Base-by-base conservation (phyloP, 257 asterid species). In the Pogostemon cablin region DNA sequence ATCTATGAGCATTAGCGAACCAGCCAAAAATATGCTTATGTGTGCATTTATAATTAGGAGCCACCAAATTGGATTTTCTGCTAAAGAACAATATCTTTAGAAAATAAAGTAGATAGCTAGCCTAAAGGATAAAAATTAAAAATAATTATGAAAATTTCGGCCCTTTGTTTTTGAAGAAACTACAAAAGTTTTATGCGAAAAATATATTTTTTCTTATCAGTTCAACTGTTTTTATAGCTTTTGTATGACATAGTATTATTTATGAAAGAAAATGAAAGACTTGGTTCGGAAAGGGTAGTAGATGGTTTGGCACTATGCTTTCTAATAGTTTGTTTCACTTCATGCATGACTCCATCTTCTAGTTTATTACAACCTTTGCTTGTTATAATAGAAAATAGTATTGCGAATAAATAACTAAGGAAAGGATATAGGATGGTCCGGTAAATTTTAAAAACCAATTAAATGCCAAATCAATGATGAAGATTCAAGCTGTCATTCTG, bases 151-250 rank as follows among this genome's bases (percentile, higher is more conserved):
- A 55, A 9, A 5, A 17, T 54, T 53, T 49, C 55, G 66, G 5
- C 57, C 10, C 56, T 69, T 42, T 37, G 73, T 69, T 69, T 37
- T 62, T 69, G 73, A 42, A 68, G 43, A 54, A 55, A 65, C 17
- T 55, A 12, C 3, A 35, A 56, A 20, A 20, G 15, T 25, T 42
- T 9, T 9, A 9, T 41, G 53, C 41, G 17, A 34, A 69, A 69
- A 42, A 48, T 25, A 66, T 55, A 39, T 10, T 57, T 12, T 25
- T 7, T 48, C 4, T 58, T 20, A 50, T 34, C 9, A 44, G 40
- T 25, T 3, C n/a, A 74, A 12, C 9, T 46, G 38, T 48, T 67
- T 66, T 25, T 46, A 37, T 25, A 56, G 49, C 10, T 67, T 67
- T 65, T 37, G 10, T 53, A 3, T 40, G 5, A 41, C 56, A 12